A percentile compares a stretch with the other conserved stretches of the same genome.
Conservation (phyloP, 345 rosid species). For the Lumnitzera racemosa region DNA sequence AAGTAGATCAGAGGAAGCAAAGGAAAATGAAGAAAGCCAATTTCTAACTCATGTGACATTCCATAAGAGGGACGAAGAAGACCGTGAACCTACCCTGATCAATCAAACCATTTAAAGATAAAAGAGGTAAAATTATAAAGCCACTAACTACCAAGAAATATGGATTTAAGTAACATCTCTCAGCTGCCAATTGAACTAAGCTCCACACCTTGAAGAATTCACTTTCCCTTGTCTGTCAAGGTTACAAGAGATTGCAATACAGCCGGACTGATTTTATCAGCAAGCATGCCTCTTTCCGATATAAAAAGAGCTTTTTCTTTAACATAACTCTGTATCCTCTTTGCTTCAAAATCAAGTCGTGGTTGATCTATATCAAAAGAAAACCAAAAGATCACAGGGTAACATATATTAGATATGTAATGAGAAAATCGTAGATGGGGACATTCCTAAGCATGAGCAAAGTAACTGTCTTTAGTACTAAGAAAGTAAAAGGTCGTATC, state of each 20-base stretch:
- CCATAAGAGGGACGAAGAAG: too few species aligned
- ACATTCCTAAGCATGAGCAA: neutral
- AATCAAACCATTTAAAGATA: too few species aligned
- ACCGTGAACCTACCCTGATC: too few species aligned
- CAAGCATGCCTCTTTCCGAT: constrained; percentile 68
- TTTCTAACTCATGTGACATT: too few species aligned
- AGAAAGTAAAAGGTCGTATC: too few species aligned
- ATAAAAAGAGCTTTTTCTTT: constrained; percentile 57
- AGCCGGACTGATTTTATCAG: constrained; percentile 63
- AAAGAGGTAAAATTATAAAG: too few species aligned
- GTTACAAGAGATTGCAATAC: constrained; percentile 56
- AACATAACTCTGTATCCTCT: constrained; percentile 64
- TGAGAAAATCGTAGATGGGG: neutral
- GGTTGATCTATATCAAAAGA: constrained; percentile 40
- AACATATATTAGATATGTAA: neutral
- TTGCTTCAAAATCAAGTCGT: constrained; percentile 46
- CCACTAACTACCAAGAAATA: too few species aligned
- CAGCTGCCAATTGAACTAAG: too few species aligned
- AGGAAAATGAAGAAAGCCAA: too few species aligned
- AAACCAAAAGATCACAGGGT: neutral
- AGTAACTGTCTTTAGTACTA: too few species aligned
- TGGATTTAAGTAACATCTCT: too few species aligned
- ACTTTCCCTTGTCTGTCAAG: constrained; percentile 48
- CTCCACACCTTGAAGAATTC: constrained; percentile 9
- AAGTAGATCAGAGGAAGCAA: too few species aligned